phyloP scores from a whole-genome alignment of 2,329 filamentous ascomycete genomes.

The Nemania serpens region DNA sequence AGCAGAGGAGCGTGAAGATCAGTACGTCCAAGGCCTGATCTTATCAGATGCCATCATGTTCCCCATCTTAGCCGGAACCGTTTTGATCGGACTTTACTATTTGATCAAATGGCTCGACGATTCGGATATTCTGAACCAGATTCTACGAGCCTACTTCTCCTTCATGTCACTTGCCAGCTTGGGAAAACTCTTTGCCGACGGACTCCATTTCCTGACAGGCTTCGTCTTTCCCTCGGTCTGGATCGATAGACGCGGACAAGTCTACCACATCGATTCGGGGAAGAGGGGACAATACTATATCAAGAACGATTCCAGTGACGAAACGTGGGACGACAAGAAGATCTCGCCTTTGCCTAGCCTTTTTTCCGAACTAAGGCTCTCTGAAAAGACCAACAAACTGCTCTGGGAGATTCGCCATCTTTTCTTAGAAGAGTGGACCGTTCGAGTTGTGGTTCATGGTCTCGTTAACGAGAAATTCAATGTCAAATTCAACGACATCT shows the following conservation, averaged over 20 bases:
- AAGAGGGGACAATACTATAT: slow-evolving; percentile 46
- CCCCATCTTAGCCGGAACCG: slow-evolving; percentile 74
- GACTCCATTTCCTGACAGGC: slow-evolving; percentile 64
- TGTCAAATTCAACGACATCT: slow-evolving; percentile 60
- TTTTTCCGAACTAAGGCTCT: slow-evolving; percentile 42
- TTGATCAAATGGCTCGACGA: slow-evolving; percentile 89
- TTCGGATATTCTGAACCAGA: slow-evolving; percentile 77
- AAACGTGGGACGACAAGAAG: slow-evolving; percentile 38
- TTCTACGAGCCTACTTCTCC: slow-evolving; percentile 84
- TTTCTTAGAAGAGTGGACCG: slow-evolving; percentile 56
- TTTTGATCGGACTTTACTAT: slow-evolving; percentile 79
- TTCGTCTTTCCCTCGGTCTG: slow-evolving; percentile 78
- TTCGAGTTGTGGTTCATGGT: slow-evolving; percentile 57
- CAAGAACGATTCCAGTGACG: slow-evolving; percentile 32
- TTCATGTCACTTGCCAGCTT: slow-evolving; percentile 78
- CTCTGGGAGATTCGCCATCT: slow-evolving; percentile 59
- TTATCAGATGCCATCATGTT: slow-evolving; percentile 84
- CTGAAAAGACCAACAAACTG: slow-evolving; percentile 31
- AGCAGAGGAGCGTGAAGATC: slow-evolving; percentile 59
- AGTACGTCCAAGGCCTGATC: slow-evolving; percentile 65
- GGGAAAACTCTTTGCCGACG: slow-evolving; percentile 73
- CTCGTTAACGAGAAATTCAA: slow-evolving; percentile 52
- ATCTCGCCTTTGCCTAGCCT: slow-evolving; percentile 47
- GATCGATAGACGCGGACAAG: slow-evolving; percentile 47
- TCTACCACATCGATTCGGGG: slow-evolving; percentile 53